Evolutionary conservation across 2,329 filamentous ascomycete genomes (phyloP).

Genomic region (Stenocarpella maydis): DNA sequence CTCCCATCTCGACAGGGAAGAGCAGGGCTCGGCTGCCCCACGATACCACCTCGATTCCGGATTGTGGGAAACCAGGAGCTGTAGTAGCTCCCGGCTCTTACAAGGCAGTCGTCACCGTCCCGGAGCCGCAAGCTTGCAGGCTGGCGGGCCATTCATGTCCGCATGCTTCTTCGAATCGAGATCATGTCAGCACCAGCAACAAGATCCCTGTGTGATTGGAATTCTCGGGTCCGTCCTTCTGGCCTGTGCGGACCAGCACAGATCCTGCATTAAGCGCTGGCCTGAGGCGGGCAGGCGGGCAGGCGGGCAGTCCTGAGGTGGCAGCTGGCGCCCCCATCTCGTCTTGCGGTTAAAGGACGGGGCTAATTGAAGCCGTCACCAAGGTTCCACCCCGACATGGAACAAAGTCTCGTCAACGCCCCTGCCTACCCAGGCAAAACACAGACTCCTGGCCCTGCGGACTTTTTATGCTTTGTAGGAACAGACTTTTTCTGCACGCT

Average conservation of each 20-base stretch:
- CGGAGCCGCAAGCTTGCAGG: neutral
- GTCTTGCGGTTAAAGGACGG: neutral
- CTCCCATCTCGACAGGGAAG: neutral
- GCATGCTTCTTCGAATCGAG: neutral
- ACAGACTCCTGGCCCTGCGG: too few species aligned
- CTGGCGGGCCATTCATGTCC: neutral
- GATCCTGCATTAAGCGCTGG: neutral
- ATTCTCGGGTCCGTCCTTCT: neutral
- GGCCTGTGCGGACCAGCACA: neutral
- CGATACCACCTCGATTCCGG: conserved; percentile 20
- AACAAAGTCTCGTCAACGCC: neutral
- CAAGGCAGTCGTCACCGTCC: conserved; percentile 9
- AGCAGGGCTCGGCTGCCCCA: conserved; percentile 16
- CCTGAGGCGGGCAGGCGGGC: neutral
- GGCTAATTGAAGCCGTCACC: neutral
- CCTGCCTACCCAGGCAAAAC: neutral
- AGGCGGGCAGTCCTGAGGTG: too few species aligned
- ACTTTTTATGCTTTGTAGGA: neutral
- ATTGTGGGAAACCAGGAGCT: conserved; percentile 21
- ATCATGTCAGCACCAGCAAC: neutral
- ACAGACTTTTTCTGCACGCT: too few species aligned
- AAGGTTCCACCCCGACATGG: too few species aligned
- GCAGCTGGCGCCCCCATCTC: neutral
- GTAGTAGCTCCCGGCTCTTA: conserved; percentile 15
- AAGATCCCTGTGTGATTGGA: neutral